phyloP scores from a whole-genome alignment of 768 basidiomycete genomes.

The Russula olivacea region DNA sequence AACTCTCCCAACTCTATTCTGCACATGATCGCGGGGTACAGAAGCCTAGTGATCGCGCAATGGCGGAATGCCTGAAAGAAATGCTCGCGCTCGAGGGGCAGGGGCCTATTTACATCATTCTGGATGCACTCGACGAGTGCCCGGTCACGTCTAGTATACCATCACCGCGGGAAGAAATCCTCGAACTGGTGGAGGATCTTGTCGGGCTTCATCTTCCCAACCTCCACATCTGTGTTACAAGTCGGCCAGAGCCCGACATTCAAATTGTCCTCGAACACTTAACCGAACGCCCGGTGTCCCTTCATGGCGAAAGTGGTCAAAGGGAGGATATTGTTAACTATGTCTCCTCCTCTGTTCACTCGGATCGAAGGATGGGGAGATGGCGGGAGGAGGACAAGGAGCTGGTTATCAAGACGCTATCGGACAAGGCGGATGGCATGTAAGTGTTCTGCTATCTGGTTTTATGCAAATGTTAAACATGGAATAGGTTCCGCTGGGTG shows the following conservation, averaged over 20 bases:
- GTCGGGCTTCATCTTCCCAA: not conserved
- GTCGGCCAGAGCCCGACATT: constrained; percentile 3
- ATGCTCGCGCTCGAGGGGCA: not conserved
- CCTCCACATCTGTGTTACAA: not conserved
- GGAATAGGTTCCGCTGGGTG: not conserved
- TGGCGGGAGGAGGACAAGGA: not conserved
- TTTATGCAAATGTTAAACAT: not conserved
- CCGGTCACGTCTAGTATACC: not conserved
- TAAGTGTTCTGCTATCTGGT: not conserved
- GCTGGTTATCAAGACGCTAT: not conserved
- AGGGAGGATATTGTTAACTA: not conserved
- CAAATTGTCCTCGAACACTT: not conserved
- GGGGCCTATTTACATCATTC: not conserved
- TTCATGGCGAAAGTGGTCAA: not conserved
- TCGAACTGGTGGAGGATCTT: not conserved
- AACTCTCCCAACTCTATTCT: not conserved
- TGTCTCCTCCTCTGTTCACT: not conserved
- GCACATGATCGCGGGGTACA: not conserved
- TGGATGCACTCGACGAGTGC: constrained; percentile 7
- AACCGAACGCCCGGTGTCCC: not conserved
- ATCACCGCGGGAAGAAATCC: not conserved
- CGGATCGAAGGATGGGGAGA: not conserved
- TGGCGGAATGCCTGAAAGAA: not conserved
- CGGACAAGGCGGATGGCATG: constrained; percentile 5
- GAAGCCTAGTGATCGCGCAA: not conserved